Conservation (phyloP, 805 yeast species). For the Kuraishia hungarica region DNA sequence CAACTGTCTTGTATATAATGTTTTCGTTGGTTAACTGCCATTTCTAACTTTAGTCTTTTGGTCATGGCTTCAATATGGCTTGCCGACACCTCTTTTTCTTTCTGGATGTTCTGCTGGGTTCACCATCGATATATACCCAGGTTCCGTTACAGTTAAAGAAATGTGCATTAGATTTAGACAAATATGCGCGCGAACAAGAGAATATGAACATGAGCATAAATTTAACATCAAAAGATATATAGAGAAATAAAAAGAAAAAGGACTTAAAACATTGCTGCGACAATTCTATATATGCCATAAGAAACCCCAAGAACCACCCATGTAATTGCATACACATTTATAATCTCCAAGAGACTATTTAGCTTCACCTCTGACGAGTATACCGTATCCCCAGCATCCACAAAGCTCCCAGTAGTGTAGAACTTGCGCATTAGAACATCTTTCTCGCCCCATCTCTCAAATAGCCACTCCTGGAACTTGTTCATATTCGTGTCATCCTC, state of each 20-base stretch:
- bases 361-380: conserved; percentile 14
- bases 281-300: background rate
- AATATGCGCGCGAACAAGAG: no score
- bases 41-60: background rate
- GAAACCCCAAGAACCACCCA: background rate
- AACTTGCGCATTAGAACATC: conserved; percentile 62
- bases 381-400: conserved; percentile 11
- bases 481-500: conserved; percentile 29
- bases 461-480: conserved; percentile 69
- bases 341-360: conserved; percentile 13
- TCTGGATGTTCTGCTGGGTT: no score
- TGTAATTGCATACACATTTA: conserved; percentile 15
- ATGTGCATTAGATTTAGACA: background rate
- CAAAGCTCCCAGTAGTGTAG: conserved; percentile 46
- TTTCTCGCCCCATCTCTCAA: conserved; percentile 65
- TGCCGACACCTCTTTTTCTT: no score
- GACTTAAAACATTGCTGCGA: background rate
- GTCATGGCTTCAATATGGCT: no score
- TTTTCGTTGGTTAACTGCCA: no score
- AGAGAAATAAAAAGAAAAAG: background rate
- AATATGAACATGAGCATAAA: background rate
- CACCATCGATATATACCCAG: background rate
- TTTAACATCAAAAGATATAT: no score
- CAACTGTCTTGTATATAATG: background rate
- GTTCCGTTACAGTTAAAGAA: background rate